These are phyloP conservation scores for Nemania bipapillata DNA, from an alignment of 2,329 filamentous ascomycete genomes.

Conservation along the genomic window DNA sequence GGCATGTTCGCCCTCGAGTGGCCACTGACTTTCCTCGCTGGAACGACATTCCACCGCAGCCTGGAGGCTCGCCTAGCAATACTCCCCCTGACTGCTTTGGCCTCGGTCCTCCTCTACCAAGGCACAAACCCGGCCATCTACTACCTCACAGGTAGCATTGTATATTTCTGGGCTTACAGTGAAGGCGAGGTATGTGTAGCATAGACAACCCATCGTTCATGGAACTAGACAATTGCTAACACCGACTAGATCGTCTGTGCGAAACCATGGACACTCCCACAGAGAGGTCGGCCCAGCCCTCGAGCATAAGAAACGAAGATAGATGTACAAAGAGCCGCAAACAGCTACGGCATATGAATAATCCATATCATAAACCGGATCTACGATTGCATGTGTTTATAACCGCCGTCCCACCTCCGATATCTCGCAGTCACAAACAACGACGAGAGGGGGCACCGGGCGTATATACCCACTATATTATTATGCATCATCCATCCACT, in stretches of 20 bases:
- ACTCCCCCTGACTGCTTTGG: slow-evolving; percentile 80
- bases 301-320: slow-evolving; percentile 6
- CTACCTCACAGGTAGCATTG: slow-evolving; percentile 83
- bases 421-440: neutral
- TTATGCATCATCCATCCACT: neutral
- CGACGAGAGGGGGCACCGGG: neutral
- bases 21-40: slow-evolving; percentile 82
- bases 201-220: neutral
- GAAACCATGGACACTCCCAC: slow-evolving; percentile 75
- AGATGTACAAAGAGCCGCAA: slow-evolving; percentile 4
- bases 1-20: slow-evolving; percentile 88
- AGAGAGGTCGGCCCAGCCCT: slow-evolving; percentile 56
- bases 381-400: slow-evolving; percentile 4
- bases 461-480: slow-evolving; percentile 6
- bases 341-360: neutral
- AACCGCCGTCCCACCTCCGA: neutral
- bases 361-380: neutral
- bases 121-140: slow-evolving; percentile 92
- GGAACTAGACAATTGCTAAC: slow-evolving; percentile 1
- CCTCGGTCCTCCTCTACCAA: slow-evolving; percentile 85
- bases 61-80: slow-evolving; percentile 86
- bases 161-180: slow-evolving; percentile 97
- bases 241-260: slow-evolving; percentile 70
- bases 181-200: slow-evolving; percentile 85
- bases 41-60: slow-evolving; percentile 81